phyloP scores from a whole-genome alignment of 2,329 filamentous ascomycete species.

The Nigrospora oryzae region DNA sequence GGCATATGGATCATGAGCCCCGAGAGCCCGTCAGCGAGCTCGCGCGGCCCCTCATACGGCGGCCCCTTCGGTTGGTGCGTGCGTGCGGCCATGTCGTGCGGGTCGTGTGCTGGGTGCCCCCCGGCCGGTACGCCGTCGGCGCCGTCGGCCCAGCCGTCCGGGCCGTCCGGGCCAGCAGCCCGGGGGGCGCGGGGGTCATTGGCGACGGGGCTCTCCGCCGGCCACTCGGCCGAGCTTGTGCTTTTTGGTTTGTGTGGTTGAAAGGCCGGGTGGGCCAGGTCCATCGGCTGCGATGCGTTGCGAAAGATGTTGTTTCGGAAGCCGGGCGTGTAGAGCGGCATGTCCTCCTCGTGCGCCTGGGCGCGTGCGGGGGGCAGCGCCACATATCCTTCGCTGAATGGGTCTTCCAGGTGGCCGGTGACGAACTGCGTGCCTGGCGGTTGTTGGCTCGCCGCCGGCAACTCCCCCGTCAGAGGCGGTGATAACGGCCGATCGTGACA shows the following conservation, averaged over 20 bases:
- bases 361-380: too few relatives aligned
- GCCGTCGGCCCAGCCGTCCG: slow-evolving; percentile 1
- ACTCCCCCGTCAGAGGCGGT: slow-evolving; percentile 18
- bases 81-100: slow-evolving; percentile 30
- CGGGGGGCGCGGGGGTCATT: slow-evolving; percentile 9
- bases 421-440: slow-evolving; percentile 13
- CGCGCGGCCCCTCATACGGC: slow-evolving; percentile 27
- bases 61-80: slow-evolving; percentile 27
- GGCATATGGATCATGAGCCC: slow-evolving; percentile 49
- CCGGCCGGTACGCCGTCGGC: not conserved
- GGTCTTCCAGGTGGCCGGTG: slow-evolving; percentile 19
- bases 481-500: slow-evolving; percentile 16
- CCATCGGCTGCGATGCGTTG: slow-evolving; percentile 6
- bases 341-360: not conserved
- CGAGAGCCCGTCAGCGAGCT: slow-evolving; percentile 12
- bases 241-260: slow-evolving; percentile 10
- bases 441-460: slow-evolving; percentile 11
- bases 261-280: slow-evolving; percentile 5
- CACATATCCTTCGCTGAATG: slow-evolving; percentile 9
- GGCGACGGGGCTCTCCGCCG: slow-evolving; percentile 18
- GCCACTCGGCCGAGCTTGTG: slow-evolving; percentile 22
- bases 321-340: not conserved
- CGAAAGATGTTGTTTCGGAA: slow-evolving; percentile 10
- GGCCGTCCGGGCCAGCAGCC: slow-evolving; percentile 7
- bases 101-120: too few relatives aligned